Conservation (phyloP, 108 stramenopile species). For the Cyclotella atomus region DNA sequence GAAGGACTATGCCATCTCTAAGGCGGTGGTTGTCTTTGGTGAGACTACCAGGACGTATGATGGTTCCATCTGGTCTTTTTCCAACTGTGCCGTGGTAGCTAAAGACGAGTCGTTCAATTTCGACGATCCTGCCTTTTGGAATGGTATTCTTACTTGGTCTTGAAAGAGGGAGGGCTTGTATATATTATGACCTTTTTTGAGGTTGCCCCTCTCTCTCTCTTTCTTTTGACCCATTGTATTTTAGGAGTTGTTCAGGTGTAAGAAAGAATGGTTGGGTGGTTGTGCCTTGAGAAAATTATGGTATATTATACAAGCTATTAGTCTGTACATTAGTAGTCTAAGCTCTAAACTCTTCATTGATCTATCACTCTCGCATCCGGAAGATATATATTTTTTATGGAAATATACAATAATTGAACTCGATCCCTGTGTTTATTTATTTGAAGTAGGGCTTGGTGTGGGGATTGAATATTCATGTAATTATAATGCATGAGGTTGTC, state of each 20-base stretch:
- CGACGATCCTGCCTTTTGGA: slow-evolving; percentile 48
- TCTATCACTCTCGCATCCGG: neutral
- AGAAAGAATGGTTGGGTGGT: too few species aligned
- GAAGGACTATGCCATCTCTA: slow-evolving; percentile 41
- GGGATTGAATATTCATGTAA: too few species aligned
- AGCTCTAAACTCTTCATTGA: slow-evolving; percentile 1
- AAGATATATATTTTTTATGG: too few species aligned
- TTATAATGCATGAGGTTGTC: too few species aligned
- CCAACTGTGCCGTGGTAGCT: slow-evolving; percentile 17
- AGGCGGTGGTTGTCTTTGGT: slow-evolving; percentile 40
- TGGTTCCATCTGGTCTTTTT: slow-evolving; percentile 6
- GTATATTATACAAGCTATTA: slow-evolving; percentile 27
- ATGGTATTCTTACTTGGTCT: slow-evolving; percentile 45
- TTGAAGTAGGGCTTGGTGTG: too few species aligned
- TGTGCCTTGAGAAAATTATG: slow-evolving; percentile 20
- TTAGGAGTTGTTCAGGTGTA: slow-evolving; percentile 15
- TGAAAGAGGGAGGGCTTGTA: slow-evolving; percentile 27
- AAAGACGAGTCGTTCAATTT: slow-evolving; percentile 15
- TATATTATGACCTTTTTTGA: slow-evolving; percentile 19
- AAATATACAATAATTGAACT: too few species aligned
- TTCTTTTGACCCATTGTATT: slow-evolving; percentile 2
- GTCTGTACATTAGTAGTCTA: slow-evolving; percentile 37
- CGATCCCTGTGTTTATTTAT: too few species aligned
- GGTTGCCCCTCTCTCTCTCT: slow-evolving; percentile 16
- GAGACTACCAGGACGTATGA: slow-evolving; percentile 33